Evolutionary conservation across 1,139 yeast species (phyloP).

Genomic region (Saccharomyces uvarum): DNA sequence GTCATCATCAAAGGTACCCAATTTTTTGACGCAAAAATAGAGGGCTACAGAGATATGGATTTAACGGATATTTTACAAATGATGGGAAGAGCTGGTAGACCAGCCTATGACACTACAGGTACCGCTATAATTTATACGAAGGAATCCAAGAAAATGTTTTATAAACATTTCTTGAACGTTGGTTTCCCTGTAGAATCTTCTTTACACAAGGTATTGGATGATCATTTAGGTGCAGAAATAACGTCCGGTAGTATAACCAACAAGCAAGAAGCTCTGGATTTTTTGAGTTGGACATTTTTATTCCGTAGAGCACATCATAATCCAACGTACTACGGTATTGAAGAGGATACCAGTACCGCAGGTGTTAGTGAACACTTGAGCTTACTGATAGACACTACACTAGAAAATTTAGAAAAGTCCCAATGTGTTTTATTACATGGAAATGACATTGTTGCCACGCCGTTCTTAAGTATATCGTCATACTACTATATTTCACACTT

Average conservation of each 20-base stretch:
- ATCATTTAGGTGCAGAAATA: conserved; percentile 95
- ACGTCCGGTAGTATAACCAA: conserved; percentile 77
- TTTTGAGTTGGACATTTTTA: conserved; percentile 89
- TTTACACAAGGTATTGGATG: conserved; percentile 82
- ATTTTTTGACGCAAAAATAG: conserved; percentile 38
- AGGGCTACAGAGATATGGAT: conserved; percentile 53
- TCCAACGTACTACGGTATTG: conserved; percentile 86
- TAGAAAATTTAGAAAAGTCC: conserved; percentile 62
- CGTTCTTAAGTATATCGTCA: conserved; percentile 77
- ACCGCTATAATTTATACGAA: conserved; percentile 91
- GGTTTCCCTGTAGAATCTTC: conserved; percentile 98
- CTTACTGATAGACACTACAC: conserved; percentile 59
- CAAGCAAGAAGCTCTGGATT: conserved; percentile 85
- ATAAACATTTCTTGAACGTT: conserved; percentile 85
- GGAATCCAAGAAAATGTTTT: conserved; percentile 83
- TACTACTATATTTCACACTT: conserved; percentile 90
- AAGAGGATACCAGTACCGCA: conserved; percentile 53
- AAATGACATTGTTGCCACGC: conserved; percentile 53
- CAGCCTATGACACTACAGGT: conserved; percentile 92
- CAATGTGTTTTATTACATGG: conserved; percentile 56
- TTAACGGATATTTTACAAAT: conserved; percentile 67
- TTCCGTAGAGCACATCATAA: conserved; percentile 91
- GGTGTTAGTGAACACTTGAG: conserved; percentile 70
- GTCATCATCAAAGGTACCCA: conserved; percentile 54
- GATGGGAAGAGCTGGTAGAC: conserved; percentile 83